These are phyloP conservation scores for Trichoderma endophyticum DNA, from an alignment of 2,329 filamentous ascomycete species.

Conservation along the genomic window DNA sequence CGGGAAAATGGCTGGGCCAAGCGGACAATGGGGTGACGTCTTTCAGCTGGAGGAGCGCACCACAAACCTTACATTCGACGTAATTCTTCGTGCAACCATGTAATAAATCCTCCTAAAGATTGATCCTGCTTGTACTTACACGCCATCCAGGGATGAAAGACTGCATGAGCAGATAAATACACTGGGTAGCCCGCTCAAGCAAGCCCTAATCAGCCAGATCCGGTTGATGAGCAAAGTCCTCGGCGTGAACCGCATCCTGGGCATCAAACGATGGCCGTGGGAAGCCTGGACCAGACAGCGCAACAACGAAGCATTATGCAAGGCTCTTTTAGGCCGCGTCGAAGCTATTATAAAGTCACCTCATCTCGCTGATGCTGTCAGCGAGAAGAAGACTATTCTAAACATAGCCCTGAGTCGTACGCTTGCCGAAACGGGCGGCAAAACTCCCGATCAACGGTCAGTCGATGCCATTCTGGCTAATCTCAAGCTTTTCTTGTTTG, in stretches of 20 bases:
- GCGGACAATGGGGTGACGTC: background rate
- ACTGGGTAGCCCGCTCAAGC: background rate
- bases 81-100: background rate
- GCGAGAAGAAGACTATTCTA: background rate
- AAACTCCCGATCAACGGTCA: background rate
- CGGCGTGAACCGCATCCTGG: background rate
- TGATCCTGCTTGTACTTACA: background rate
- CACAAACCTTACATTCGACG: background rate
- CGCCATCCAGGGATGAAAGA: background rate
- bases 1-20: background rate
- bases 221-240: background rate
- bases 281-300: background rate
- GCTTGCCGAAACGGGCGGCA: background rate
- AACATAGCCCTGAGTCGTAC: background rate
- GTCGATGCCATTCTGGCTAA: background rate
- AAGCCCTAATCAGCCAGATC: background rate
- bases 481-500: slow-evolving; percentile 4
- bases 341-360: background rate
- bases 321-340: background rate
- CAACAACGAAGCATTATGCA: background rate
- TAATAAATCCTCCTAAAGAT: background rate
- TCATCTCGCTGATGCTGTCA: background rate
- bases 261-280: background rate
- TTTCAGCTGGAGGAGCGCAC: background rate
- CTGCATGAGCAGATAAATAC: background rate